Base-by-base conservation (phyloP, 495 filamentous ascomycete species). In the Hypoxylon intermedium region DNA sequence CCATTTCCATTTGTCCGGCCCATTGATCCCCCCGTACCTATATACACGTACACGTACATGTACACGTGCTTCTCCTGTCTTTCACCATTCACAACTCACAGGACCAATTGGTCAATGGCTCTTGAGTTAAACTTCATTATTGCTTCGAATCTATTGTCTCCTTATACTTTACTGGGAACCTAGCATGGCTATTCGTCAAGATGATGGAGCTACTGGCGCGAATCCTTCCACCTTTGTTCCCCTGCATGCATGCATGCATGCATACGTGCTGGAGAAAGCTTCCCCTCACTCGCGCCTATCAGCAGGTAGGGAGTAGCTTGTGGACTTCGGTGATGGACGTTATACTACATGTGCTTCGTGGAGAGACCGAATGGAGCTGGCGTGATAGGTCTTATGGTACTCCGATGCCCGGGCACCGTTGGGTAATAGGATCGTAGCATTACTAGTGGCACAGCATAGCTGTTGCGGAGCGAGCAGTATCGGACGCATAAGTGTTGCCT, bases 1-100 rank as follows among this genome's bases (percentile, higher is more conserved):
- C 54, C 53, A 30, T 18, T 59, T 49, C 55, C 34, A 65, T 65
- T 65, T 59, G 61, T 55, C 55, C 46, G 34, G 33, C 18, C 34
- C 24, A 48, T 57, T 23, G 34, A 57, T 48, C 53, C 44, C 43
- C 53, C 6, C 5, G 12, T 36, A 6, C 9, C 30, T 12, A 9
- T 7, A 12, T 33, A 12, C 7, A 4, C 30, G 7, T 4, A 5
- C n/a, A n/a, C n/a, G 30, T 3, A 33, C 13, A 6, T 4, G 12
- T 11, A 2, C 34, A 5, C 2, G 13, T 1, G 11, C 6, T 37
- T 4, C 3, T 15, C 15, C 1, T 15, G 15, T 37, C 2, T 37
- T 37, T 37, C n/a, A 12, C 9, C 9, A 7, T 6, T 44, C 19
- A 15, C 9, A 44, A 21, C 11, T 50, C 36, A n/a, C n/a, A n/a